Conservation (phyloP, 2,329 filamentous ascomycete genomes). For the Eutypella sp. region DNA sequence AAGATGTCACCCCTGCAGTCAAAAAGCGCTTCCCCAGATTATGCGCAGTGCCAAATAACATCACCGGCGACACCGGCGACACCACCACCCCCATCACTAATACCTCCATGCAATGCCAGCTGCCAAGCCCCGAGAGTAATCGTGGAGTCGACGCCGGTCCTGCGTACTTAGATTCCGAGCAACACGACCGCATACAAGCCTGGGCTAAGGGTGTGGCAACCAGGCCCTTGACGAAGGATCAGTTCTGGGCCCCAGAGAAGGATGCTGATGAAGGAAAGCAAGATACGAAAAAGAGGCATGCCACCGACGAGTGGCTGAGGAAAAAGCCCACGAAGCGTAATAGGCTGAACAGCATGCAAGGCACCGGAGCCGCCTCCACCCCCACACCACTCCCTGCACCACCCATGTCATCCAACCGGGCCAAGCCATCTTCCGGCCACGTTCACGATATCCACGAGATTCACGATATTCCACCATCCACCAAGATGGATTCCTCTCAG, state of each 20-base stretch:
- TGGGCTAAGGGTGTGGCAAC: conserved; percentile 19
- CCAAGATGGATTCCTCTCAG: background rate
- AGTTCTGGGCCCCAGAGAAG: conserved; percentile 24
- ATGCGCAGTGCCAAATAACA: too few species aligned
- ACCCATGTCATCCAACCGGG: conserved; percentile 1
- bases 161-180: conserved; percentile 11
- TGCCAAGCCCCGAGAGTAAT: conserved; percentile 32
- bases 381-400: conserved; percentile 14
- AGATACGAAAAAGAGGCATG: conserved; percentile 17
- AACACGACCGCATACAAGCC: conserved; percentile 18
- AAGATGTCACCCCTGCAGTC: conserved; percentile 6
- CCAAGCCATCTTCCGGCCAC: conserved; percentile 5
- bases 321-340: conserved; percentile 20
- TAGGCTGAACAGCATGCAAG: conserved; percentile 13
- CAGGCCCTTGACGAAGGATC: conserved; percentile 16
- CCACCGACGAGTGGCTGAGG: conserved; percentile 23
- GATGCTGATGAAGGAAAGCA: background rate
- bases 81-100: conserved; percentile 6
- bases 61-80: too few species aligned
- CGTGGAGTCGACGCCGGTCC: conserved; percentile 14
- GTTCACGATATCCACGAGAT: too few species aligned
- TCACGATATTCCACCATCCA: too few species aligned
- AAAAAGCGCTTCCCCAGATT: conserved; percentile 4
- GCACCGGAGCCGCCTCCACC: conserved; percentile 10
- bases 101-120: conserved; percentile 32